Evolutionary conservation across 345 rosid species (phyloP), one percentile per base, ranked within the genome.

Genomic region (Aquilaria sinensis): DNA sequence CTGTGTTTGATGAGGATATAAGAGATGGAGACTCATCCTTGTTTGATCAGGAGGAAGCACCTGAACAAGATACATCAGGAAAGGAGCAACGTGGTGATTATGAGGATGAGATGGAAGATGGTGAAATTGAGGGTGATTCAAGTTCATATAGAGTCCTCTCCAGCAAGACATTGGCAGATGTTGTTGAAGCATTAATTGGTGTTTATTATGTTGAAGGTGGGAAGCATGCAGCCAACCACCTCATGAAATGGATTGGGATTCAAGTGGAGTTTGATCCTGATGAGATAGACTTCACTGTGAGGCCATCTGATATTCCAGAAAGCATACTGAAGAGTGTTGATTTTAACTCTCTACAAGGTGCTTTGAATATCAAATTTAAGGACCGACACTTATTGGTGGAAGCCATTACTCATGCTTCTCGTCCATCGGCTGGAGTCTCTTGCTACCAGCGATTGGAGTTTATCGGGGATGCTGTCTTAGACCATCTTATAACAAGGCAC

Each of bases 401-500:
- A 79, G 95, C 96, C 57, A 85, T 94, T 52, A 94, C 99, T 63
- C 97, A 90, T 80, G 99, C 99, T 65, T 94, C 99, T 12, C 87
- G 92, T 48, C 99, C 99, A 4, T 88, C 97, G 57, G 85, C 96
- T 31, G 96, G 99, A 54, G 86, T 94, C 32, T 85, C 99, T 1
- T 88, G 99, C 65, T 94, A 94, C 77, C 97, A 94, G 78, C 85
- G 96, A 51, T 66, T 94, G 70, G 99, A 94, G 60, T 94, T 94
- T 77, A 95, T 94, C 70, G 99, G 99, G 51, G 97, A 94, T 78
- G 99, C 99, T 3, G 96, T 94, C 65, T 70, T 94, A 64, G 99
- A 94, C 80, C 99, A 90, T 75, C 96, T 94, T 43, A 94, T 94
- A 41, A 94, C 97, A 2, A 80, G 60, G 79, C 96, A 90, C 67